Conservation (phyloP, 2,329 filamentous ascomycete genomes). For the Metarhizium brunneum region DNA sequence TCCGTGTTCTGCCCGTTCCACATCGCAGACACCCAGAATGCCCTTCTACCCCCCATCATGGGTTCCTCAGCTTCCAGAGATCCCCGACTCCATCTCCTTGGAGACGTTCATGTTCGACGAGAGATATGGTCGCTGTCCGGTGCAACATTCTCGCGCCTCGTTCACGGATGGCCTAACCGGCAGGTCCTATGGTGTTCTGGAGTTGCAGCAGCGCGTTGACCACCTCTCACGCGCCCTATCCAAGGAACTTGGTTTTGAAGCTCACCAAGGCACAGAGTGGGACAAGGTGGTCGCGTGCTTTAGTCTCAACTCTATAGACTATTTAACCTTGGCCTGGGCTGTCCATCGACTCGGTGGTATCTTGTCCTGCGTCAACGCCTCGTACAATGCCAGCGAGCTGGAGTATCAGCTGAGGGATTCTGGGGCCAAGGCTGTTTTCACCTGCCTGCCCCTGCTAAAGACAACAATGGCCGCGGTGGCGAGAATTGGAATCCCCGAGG, state of each 20-base stretch:
- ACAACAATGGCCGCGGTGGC: constrained; percentile 54
- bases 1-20: neutral
- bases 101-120: constrained; percentile 59
- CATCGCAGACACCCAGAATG: constrained; percentile 4
- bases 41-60: constrained; percentile 9
- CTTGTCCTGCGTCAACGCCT: constrained; percentile 59
- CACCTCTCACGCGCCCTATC: constrained; percentile 43
- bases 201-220: constrained; percentile 58
- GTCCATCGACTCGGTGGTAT: constrained; percentile 60
- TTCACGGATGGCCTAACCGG: constrained; percentile 67
- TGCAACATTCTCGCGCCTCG: constrained; percentile 50
- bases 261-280: constrained; percentile 62
- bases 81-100: constrained; percentile 56
- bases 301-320: constrained; percentile 59
- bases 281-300: constrained; percentile 68
- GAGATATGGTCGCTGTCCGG: constrained; percentile 50
- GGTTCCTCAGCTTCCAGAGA: constrained; percentile 7
- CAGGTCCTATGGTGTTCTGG: constrained; percentile 48
- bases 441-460: constrained; percentile 53
- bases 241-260: constrained; percentile 60
- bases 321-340: constrained; percentile 45
- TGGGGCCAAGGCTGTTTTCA: constrained; percentile 58
- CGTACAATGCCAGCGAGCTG: constrained; percentile 57
- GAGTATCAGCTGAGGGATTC: constrained; percentile 58
- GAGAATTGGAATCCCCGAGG: constrained; percentile 49